These are phyloP conservation scores for Moesziomyces globuligerus DNA, from an alignment of 1,284 basidiomycete species.

Conservation along the genomic window DNA sequence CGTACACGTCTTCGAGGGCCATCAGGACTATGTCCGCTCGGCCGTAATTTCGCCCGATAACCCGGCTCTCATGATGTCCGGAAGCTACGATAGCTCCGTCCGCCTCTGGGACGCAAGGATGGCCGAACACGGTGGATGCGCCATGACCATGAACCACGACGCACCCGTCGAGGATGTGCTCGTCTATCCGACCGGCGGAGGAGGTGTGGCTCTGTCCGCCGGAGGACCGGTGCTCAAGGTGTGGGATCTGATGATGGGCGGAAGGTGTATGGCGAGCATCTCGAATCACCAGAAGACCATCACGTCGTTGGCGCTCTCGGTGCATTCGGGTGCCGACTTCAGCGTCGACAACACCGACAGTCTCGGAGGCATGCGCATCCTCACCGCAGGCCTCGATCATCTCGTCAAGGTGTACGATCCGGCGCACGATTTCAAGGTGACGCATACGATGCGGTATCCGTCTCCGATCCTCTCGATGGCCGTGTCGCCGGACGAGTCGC, in stretches of 20 bases:
- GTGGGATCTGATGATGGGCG: slow-evolving; percentile 95
- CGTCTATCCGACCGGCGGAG: slow-evolving; percentile 82
- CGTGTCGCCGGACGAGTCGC: slow-evolving; percentile 96
- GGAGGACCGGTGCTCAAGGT: slow-evolving; percentile 92
- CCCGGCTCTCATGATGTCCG: slow-evolving; percentile 86
- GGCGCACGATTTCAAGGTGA: slow-evolving; percentile 79
- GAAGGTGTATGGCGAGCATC: slow-evolving; percentile 70
- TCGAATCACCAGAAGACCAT: slow-evolving; percentile 97
- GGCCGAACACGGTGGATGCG: slow-evolving; percentile 54
- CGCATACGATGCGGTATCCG: slow-evolving; percentile 98
- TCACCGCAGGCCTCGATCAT: slow-evolving; percentile 92
- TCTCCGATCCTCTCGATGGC: slow-evolving; percentile 90
- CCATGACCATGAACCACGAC: slow-evolving; percentile 66
- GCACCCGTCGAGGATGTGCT: slow-evolving; percentile 90
- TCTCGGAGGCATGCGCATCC: slow-evolving; percentile 76
- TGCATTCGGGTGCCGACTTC: slow-evolving; percentile 58
- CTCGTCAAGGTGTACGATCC: slow-evolving; percentile 97
- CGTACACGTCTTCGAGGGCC: slow-evolving; percentile 81
- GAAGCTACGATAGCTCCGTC: slow-evolving; percentile 93
- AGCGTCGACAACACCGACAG: slow-evolving; percentile 19
- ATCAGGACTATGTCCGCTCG: slow-evolving; percentile 94
- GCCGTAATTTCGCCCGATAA: slow-evolving; percentile 85
- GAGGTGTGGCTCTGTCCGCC: slow-evolving; percentile 83
- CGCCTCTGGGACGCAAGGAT: slow-evolving; percentile 84
- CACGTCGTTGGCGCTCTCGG: slow-evolving; percentile 74